Percentiles rank a stretch among this genome's conserved stretches.
phyloP scores from a whole-genome alignment of 2,329 filamentous ascomycete genomes.

The Sarocladium brachiariae region DNA sequence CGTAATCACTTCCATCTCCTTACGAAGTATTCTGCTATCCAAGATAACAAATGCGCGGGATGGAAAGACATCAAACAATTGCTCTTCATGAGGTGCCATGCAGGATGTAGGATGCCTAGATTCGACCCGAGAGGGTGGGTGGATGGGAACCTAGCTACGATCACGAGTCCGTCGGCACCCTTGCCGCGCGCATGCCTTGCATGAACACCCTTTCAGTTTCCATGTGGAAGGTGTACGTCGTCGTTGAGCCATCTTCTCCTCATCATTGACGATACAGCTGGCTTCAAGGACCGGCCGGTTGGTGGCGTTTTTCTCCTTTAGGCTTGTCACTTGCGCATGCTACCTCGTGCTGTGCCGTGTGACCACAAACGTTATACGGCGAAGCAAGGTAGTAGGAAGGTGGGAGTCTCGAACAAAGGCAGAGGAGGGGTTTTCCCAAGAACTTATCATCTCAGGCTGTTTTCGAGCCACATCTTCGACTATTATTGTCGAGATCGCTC shows the following conservation, averaged over 20 bases:
- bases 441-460: background rate
- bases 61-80: background rate
- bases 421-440: background rate
- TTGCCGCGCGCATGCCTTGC: conserved; percentile 7
- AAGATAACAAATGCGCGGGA: conserved; percentile 1
- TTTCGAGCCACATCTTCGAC: background rate
- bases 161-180: conserved; percentile 7
- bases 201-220: conserved; percentile 7
- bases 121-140: conserved; percentile 5
- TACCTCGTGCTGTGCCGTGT: background rate
- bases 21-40: too few relatives aligned
- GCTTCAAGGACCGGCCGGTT: too few relatives aligned
- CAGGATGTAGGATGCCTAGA: background rate
- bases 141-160: conserved; percentile 8
- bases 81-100: background rate
- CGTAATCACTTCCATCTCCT: too few relatives aligned
- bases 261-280: background rate
- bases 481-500: background rate
- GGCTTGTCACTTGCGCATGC: background rate
- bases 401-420: too few relatives aligned
- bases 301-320: too few relatives aligned
- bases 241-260: background rate
- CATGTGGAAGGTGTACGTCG: conserved; percentile 6
- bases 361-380: background rate
- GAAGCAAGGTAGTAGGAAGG: background rate